These are phyloP conservation scores for Setaria viridis DNA, from an alignment of 202 grass and related monocot species.

Conservation along the genomic window DNA sequence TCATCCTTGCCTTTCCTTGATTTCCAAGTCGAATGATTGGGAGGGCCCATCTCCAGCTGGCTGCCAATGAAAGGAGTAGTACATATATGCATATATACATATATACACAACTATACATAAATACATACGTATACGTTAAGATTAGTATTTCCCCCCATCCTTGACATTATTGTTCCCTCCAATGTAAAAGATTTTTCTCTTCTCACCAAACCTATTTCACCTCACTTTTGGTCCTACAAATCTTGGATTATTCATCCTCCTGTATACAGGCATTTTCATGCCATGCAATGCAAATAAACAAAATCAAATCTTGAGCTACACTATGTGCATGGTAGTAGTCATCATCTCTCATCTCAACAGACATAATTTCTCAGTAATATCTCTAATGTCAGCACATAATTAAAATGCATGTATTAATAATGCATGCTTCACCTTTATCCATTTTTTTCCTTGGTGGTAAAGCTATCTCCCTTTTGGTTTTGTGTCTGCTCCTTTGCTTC, in stretches of 20 bases:
- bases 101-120: conserved; percentile 50
- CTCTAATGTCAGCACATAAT: neutral
- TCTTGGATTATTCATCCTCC: conserved; percentile 46
- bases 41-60: conserved; percentile 32
- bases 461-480: conserved; percentile 35
- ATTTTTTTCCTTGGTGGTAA: conserved; percentile 54
- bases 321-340: neutral
- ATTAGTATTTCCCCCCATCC: conserved; percentile 34
- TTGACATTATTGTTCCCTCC: conserved; percentile 49
- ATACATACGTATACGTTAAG: conserved; percentile 48
- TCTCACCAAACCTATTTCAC: conserved; percentile 29
- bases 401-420: neutral
- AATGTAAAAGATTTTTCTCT: conserved; percentile 53
- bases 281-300: conserved; percentile 54
- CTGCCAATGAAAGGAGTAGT: conserved; percentile 24
- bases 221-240: conserved; percentile 49
- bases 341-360: conserved; percentile 13
- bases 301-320: conserved; percentile 25
- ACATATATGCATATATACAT: conserved; percentile 37
- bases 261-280: conserved; percentile 44
- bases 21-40: conserved; percentile 89
- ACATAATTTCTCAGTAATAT: neutral
- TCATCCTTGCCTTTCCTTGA: conserved; percentile 92
- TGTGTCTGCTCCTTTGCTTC: conserved; percentile 66
- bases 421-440: conserved; percentile 44